These are phyloP conservation scores for Xylariaceae sp. DNA, from an alignment of 2,329 filamentous ascomycete species.

Conservation along the genomic window DNA sequence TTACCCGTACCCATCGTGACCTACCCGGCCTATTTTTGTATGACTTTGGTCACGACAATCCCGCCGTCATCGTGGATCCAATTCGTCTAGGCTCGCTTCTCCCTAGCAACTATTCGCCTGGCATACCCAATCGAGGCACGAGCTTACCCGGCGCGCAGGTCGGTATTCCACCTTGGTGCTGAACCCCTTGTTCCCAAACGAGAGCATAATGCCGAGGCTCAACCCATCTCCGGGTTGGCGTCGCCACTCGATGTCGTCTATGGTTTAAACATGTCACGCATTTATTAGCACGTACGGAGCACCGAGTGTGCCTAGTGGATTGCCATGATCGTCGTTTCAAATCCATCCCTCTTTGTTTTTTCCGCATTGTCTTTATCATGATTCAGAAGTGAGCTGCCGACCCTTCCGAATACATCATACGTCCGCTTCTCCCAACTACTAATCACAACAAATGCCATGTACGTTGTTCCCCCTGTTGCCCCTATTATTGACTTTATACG, in stretches of 20 bases:
- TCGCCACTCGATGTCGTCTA: background rate
- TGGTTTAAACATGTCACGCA: background rate
- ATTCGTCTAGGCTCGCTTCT: background rate
- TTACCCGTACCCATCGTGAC: no score
- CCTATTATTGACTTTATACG: no score
- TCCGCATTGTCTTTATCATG: no score
- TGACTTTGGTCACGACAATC: background rate
- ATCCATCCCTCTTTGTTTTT: background rate
- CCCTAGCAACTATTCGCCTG: background rate
- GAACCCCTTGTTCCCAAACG: background rate
- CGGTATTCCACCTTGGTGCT: background rate
- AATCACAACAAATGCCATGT: constrained; percentile 20
- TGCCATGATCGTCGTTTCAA: background rate
- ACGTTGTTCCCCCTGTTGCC: constrained; percentile 3
- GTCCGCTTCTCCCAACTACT: no score
- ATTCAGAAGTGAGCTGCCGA: no score
- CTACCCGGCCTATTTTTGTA: background rate
- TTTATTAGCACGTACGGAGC: background rate
- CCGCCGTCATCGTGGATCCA: background rate
- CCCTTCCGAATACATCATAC: no score
- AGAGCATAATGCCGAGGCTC: background rate
- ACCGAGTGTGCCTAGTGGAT: no score
- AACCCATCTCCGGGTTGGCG: background rate
- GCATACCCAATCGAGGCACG: background rate
- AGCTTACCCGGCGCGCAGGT: background rate